These are phyloP conservation scores for Carex myosuroides DNA, from an alignment of 176 grass and related monocot species.

Conservation along the genomic window DNA sequence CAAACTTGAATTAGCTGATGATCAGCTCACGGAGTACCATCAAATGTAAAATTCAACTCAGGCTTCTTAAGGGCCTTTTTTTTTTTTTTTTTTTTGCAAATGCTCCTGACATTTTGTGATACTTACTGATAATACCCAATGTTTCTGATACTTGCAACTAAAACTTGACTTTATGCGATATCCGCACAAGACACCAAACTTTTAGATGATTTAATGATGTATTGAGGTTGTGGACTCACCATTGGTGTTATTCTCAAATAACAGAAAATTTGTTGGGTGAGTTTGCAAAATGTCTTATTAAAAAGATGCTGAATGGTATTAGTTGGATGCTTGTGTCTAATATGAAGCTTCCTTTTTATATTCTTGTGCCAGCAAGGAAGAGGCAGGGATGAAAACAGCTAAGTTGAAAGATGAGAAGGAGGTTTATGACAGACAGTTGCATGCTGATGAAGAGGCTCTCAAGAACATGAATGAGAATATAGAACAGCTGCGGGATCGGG, in stretches of 20 bases:
- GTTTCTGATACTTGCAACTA: not conserved
- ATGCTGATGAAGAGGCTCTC: constrained; percentile 87
- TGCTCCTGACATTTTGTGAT: not conserved
- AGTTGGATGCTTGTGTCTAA: not conserved
- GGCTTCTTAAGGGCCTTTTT: not conserved
- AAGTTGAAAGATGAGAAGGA: constrained; percentile 98
- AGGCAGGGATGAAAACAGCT: constrained; percentile 94
- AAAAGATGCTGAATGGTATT: constrained; percentile 1
- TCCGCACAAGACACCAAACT: not conserved
- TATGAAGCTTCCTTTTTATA: not conserved
- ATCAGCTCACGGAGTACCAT: constrained; percentile 83
- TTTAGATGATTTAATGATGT: not conserved
- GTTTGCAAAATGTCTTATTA: not conserved
- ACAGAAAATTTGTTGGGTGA: not conserved
- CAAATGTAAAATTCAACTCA: constrained; percentile 59
- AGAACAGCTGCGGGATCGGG: constrained; percentile 61
- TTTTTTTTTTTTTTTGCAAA: not conserved
- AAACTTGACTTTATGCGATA: not conserved
- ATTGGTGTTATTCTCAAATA: not conserved
- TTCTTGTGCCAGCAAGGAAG: constrained; percentile 73
- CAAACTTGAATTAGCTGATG: constrained; percentile 81
- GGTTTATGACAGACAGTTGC: constrained; percentile 85
- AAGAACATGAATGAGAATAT: constrained; percentile 94
- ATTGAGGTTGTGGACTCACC: not conserved
- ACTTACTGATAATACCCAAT: not conserved